Evolutionary conservation across 2,329 filamentous ascomycete species (phyloP), one percentile per base, ranked within the genome.

Genomic region (Pseudogymnoascus sp.): DNA sequence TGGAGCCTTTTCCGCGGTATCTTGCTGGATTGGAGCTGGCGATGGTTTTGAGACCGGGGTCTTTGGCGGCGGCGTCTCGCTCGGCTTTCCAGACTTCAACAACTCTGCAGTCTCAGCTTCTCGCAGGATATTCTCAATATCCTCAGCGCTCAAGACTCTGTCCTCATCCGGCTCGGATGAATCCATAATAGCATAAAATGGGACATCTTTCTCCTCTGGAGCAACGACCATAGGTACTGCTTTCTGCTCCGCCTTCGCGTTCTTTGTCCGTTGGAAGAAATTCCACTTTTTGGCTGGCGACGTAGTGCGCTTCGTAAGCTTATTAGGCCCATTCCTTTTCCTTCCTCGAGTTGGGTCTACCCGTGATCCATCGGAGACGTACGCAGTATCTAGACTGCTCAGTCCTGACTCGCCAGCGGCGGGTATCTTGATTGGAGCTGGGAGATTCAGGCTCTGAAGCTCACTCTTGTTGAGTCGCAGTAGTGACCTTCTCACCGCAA

Each of bases 121-220:
- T 18, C 79, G 77, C 25, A 84, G 70, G 14, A 82, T 76, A 30
- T 80, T 77, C 16, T 77, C 76, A 6, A 77, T 70, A 57, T 81
- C 69, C 18, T 69, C 57, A 38, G 57, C 43, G 12, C 38, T 58
- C 18, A 54, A 34, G 16, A 54, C 16, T 12, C 69, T 68, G 7
- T 63, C 43, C 32, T 71, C 70, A 14, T 64, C 65, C 41, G 69
- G 67, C 47, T 72, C 82, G 0, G 81, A 79, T 2, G 78, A 79
- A 67, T 86, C 83, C 69, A 86, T 78, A 70, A 86, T 81, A 6
- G 83, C 78, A 67, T 87, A 86, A 65, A 83, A 85, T 1, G 84
- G 78, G 6, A 83, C 72, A 0, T 80, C 74, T 62, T 76, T 77
- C 60, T 77, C 76, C 0, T 79, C 75, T 12, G 74, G 68, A 43